Percentiles rank a stretch among this genome's conserved stretches.
phyloP scores from a whole-genome alignment of 768 basidiomycete species.

The Amanita molliuscula region DNA sequence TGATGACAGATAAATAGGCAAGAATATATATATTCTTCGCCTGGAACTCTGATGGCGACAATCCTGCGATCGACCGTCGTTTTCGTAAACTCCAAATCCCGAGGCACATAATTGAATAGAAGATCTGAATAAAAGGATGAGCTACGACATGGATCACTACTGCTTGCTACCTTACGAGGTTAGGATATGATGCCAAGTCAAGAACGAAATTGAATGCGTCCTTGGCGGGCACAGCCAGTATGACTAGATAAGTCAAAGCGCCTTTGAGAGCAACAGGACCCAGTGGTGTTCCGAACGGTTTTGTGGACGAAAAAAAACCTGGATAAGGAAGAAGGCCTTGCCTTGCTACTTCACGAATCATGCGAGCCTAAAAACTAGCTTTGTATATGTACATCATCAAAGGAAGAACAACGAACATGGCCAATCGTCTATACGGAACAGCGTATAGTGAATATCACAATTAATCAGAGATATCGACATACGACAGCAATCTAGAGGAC shows the following conservation, averaged over 20 bases:
- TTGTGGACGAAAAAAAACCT: slow-evolving; percentile 34
- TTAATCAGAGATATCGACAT: slow-evolving; percentile 4
- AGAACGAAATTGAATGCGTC: slow-evolving; percentile 28
- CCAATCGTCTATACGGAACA: slow-evolving; percentile 16
- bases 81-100: slow-evolving; percentile 22
- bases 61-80: slow-evolving; percentile 12
- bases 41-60: slow-evolving; percentile 16
- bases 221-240: slow-evolving; percentile 26
- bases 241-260: slow-evolving; percentile 27
- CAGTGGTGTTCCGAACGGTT: slow-evolving; percentile 38
- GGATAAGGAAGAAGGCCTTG: slow-evolving; percentile 43
- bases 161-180: slow-evolving; percentile 16
- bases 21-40: slow-evolving; percentile 15
- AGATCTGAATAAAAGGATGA: slow-evolving; percentile 18
- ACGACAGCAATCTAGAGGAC: slow-evolving; percentile 20
- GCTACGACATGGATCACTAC: slow-evolving; percentile 12
- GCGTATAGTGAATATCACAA: background rate
- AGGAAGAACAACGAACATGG: slow-evolving; percentile 10
- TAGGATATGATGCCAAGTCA: slow-evolving; percentile 29
- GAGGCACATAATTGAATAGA: slow-evolving; percentile 18
- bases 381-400: background rate
- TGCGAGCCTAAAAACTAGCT: slow-evolving; percentile 21
- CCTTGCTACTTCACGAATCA: slow-evolving; percentile 40
- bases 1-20: slow-evolving; percentile 17
- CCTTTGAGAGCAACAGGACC: slow-evolving; percentile 31